These are phyloP conservation scores for Herpetospermum pedunculosum DNA, from an alignment of 306 rosid species.

Conservation along the genomic window DNA sequence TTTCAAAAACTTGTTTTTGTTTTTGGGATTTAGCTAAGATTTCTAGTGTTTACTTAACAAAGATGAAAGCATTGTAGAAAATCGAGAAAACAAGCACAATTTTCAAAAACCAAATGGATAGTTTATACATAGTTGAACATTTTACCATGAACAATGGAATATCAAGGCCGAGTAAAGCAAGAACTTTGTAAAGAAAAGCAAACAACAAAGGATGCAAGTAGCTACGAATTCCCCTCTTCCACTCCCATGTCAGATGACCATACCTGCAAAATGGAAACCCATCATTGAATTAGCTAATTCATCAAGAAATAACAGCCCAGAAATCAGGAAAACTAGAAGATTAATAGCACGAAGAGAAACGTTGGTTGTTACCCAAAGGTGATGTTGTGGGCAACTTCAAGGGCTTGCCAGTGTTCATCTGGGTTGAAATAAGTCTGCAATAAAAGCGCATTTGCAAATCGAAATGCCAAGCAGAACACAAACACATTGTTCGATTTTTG, in stretches of 20 bases:
- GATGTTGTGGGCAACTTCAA: slow-evolving; percentile 82
- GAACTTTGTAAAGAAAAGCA: slow-evolving; percentile 53
- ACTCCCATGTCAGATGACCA: slow-evolving; percentile 95
- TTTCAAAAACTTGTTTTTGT: too few relatives aligned
- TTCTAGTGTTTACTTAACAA: too few relatives aligned
- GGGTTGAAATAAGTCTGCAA: slow-evolving; percentile 87
- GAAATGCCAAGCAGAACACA: slow-evolving; percentile 53
- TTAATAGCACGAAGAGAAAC: neutral
- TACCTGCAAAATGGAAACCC: slow-evolving; percentile 32
- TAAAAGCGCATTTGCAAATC: slow-evolving; percentile 54
- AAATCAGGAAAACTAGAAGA: neutral
- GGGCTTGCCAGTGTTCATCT: slow-evolving; percentile 97
- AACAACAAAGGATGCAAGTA: slow-evolving; percentile 78
- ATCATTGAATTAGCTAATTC: neutral
- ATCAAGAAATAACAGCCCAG: neutral
- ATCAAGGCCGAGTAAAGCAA: slow-evolving; percentile 57
- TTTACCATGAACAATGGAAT: slow-evolving; percentile 72
- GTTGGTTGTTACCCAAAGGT: slow-evolving; percentile 70
- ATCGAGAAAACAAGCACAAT: too few relatives aligned
- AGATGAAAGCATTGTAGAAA: too few relatives aligned
- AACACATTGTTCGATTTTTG: slow-evolving; percentile 20
- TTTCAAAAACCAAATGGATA: too few relatives aligned
- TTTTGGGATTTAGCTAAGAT: too few relatives aligned
- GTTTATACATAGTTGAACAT: neutral
- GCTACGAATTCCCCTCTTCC: slow-evolving; percentile 84